Evolutionary conservation across 371 early-diverging fungal species (phyloP), one percentile per base, ranked within the genome.

Genomic region (Mortierella sp.): DNA sequence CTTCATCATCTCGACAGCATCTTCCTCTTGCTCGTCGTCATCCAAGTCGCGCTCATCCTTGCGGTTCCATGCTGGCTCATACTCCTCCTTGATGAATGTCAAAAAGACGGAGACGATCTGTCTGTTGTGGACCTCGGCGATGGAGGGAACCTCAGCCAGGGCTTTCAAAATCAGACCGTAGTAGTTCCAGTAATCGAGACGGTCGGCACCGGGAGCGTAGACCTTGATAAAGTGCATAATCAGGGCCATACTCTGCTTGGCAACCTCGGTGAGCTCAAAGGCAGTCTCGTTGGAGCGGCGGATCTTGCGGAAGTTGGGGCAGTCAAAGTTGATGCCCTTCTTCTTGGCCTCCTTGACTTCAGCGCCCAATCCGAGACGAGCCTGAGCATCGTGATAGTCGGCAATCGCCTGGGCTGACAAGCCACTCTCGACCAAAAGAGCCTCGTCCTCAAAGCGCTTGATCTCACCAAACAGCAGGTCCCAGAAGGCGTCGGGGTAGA

Each of bases 31-130:
- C 19, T 80, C 88, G 31, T 91, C 89, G 16, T 82, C 82, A 7
- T 88, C 91, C 5, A 83, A 45, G 50, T 84, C 88, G 57, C 70
- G 78, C 54, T 89, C 89, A 38, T 91, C 90, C 34, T 89, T 88
- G 57, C 89, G 86, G 31, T 89, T 90, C 57, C 84, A 83, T 6
- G 90, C 82, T 73, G 91, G 90, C 52, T 89, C 87, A 60, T 93
- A 93, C 72, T 94, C 94, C 24, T 87, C 77, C 63, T 92, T 88
- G 72, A 95, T 87, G 76, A 97, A 94, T 44, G 92, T 88, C 45
- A 97, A 88, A 83, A 98, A 98, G 16, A 94, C 77, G 11, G 92
- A 93, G n/a, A 97, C 92, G 72, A 98, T 81, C 10, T 92, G 89
- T 26, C 90, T 89, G 31, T 96, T 93, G 75, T 94, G 92, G 47